A percentile compares a stretch with the other conserved stretches of the same genome.
Evolutionary conservation across 495 filamentous ascomycete genomes (phyloP).

Genomic region (Baudoinia panamericana): DNA sequence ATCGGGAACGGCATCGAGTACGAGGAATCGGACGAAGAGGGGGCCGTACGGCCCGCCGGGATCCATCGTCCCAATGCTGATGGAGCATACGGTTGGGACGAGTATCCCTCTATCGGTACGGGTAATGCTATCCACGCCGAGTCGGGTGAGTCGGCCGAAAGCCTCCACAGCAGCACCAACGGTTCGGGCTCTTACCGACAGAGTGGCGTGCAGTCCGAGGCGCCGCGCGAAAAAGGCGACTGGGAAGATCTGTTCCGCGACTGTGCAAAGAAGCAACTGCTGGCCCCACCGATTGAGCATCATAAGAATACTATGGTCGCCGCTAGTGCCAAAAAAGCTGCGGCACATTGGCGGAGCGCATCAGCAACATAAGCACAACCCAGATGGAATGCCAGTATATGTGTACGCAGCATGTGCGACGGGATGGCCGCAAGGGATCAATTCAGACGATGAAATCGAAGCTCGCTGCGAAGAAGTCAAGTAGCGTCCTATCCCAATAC

Average conservation of each 20-base stretch:
- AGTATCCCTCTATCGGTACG: not conserved
- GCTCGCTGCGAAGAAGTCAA: no score
- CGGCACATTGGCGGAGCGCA: not conserved
- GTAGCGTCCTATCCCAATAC: no score
- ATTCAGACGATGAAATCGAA: not conserved
- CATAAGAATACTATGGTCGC: not conserved
- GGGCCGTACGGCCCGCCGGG: no score
- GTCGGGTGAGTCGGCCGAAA: not conserved
- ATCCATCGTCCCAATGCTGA: not conserved
- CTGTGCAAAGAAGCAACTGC: slow-evolving; percentile 1
- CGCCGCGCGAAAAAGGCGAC: slow-evolving; percentile 7
- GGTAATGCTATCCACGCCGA: not conserved
- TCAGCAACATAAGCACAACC: no score
- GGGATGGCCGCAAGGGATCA: no score
- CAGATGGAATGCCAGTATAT: no score
- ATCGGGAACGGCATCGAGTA: not conserved
- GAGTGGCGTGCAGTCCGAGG: slow-evolving; percentile 8
- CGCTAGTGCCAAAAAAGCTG: no score
- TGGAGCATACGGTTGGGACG: not conserved
- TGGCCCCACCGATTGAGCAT: not conserved
- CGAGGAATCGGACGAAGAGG: no score
- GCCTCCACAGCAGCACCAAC: not conserved
- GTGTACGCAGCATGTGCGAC: no score
- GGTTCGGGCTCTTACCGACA: not conserved
- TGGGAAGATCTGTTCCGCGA: slow-evolving; percentile 14